Percentiles rank a stretch among this genome's conserved stretches.
phyloP scores from a whole-genome alignment of 2,329 filamentous ascomycete species.

The Chaetothyriales sp. region DNA sequence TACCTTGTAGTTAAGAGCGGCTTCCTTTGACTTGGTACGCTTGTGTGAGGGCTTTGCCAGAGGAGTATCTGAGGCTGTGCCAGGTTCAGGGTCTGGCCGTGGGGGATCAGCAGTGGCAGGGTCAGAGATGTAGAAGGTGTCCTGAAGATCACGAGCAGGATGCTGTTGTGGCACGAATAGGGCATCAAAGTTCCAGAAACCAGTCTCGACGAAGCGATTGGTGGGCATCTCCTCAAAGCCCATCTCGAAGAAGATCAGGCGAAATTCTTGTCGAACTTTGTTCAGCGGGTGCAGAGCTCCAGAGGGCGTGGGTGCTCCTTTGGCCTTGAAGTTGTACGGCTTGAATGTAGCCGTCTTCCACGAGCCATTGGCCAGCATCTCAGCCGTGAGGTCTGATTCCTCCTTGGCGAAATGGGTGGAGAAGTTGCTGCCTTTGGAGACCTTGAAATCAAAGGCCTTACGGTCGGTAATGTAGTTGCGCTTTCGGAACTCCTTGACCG shows the following conservation, averaged over 20 bases:
- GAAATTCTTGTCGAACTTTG: slow-evolving; percentile 90
- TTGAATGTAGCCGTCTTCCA: slow-evolving; percentile 92
- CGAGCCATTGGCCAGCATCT: slow-evolving; percentile 72
- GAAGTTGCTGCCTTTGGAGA: slow-evolving; percentile 75
- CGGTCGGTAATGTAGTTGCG: slow-evolving; percentile 72
- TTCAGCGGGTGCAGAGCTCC: slow-evolving; percentile 50
- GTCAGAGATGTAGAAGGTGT: slow-evolving; percentile 96
- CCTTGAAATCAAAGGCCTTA: slow-evolving; percentile 73
- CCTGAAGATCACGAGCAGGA: slow-evolving; percentile 89
- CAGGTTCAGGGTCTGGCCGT: slow-evolving; percentile 37
- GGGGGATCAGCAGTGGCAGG: slow-evolving; percentile 58
- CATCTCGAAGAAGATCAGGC: slow-evolving; percentile 98
- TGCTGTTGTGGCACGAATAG: slow-evolving; percentile 97
- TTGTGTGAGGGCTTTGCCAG: slow-evolving; percentile 34
- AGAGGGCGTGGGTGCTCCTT: slow-evolving; percentile 36
- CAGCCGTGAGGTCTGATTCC: slow-evolving; percentile 84
- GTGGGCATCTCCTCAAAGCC: slow-evolving; percentile 98
- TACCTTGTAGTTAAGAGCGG: slow-evolving; percentile 52
- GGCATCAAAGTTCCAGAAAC: slow-evolving; percentile 98
- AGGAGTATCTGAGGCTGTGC: slow-evolving; percentile 29
- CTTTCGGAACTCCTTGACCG: slow-evolving; percentile 71
- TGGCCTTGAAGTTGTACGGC: slow-evolving; percentile 62
- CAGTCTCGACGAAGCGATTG: slow-evolving; percentile 81
- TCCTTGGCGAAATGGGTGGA: slow-evolving; percentile 78
- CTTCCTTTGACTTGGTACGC: slow-evolving; percentile 34